Evolutionary conservation across 805 yeast genomes (phyloP), one percentile per base, ranked within the genome.

Genomic region (Wickerhamiella dianesei): DNA sequence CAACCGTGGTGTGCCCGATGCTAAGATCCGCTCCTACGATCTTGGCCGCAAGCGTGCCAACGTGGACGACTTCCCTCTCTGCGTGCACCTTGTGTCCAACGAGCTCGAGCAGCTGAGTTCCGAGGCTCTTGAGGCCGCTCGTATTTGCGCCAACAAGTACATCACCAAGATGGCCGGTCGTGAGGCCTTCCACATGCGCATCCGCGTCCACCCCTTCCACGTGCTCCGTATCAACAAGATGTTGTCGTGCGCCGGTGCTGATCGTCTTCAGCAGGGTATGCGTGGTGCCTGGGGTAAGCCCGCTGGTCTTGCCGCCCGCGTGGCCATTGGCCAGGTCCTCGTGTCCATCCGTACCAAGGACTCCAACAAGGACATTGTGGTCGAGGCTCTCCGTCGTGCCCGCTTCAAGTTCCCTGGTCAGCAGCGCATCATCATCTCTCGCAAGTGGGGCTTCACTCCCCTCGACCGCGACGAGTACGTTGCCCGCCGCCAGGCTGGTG

Each of bases 251-350:
- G 98, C 98, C 78, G 98, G 98, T 85, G 98, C 98, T 72, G 98
- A 92, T 89, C 87, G 98, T 84, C 82, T 92, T 76, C 98, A 92
- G 79, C 97, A 92, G 79, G 98, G 98, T 88, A 92, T 92, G 98
- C 89, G 98, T 86, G 94, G 94, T 80, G 98, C 98, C 71, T 92
- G 97, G 97, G 98, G 98, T 87, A 92, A 92, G 80, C 98, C 98
- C 67, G 96, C 88, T 67, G 98, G 98, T 80, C 79, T 87, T 68
- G 98, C 97, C 65, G 98, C 98, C 66, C 87, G 98, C 75, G 97
- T 92, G 71, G 76, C 76, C 76, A 92, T 92, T 74, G 98, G 98
- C 69, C 98, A 92, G 79, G 81, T 92, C 71, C 80, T 92, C 71
- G 80, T 92, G 77, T 89, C 97, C 60, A 86, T 86, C 72, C 89